Evolutionary conservation across 108 stramenopile genomes (phyloP).

Genomic region (Nitzschia inconspicua): DNA sequence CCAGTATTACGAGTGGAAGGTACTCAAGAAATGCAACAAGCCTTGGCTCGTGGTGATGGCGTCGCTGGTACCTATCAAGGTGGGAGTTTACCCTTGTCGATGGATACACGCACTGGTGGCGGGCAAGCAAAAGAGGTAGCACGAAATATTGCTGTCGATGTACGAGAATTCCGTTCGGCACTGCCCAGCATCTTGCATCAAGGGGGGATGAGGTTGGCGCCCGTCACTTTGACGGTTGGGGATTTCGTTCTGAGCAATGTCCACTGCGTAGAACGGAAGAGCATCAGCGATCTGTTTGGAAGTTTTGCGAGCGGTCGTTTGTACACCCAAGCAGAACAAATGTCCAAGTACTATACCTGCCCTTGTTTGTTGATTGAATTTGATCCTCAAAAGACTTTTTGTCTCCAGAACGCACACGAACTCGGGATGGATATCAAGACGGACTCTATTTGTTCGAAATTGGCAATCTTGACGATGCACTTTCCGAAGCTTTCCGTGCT

Average conservation of each 20-base stretch:
- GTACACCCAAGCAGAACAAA: constrained; percentile 90
- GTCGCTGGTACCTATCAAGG: constrained; percentile 62
- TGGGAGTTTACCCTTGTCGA: constrained; percentile 69
- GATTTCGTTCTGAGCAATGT: constrained; percentile 97
- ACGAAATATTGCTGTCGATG: constrained; percentile 91
- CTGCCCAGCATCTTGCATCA: constrained; percentile 95
- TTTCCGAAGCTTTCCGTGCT: constrained; percentile 92
- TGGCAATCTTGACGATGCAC: constrained; percentile 78
- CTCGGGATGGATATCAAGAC: constrained; percentile 79
- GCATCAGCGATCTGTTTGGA: constrained; percentile 92
- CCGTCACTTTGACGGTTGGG: constrained; percentile 90
- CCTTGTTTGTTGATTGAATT: constrained; percentile 94
- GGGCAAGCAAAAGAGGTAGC: constrained; percentile 52
- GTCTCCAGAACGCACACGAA: constrained; percentile 77
- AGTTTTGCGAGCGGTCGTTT: constrained; percentile 92
- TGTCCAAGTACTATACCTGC: constrained; percentile 89
- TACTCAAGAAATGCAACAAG: constrained; percentile 88
- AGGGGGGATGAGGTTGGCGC: constrained; percentile 86
- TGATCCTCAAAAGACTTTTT: constrained; percentile 87
- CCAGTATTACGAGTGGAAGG: constrained; percentile 48
- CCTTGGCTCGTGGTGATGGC: constrained; percentile 39
- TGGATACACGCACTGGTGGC: constrained; percentile 71
- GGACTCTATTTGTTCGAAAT: constrained; percentile 82
- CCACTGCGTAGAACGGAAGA: constrained; percentile 95
- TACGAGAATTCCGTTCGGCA: constrained; percentile 95